Evolutionary conservation across 352 stramenopile genomes (phyloP).

Genomic region (Pythium monospermum): DNA sequence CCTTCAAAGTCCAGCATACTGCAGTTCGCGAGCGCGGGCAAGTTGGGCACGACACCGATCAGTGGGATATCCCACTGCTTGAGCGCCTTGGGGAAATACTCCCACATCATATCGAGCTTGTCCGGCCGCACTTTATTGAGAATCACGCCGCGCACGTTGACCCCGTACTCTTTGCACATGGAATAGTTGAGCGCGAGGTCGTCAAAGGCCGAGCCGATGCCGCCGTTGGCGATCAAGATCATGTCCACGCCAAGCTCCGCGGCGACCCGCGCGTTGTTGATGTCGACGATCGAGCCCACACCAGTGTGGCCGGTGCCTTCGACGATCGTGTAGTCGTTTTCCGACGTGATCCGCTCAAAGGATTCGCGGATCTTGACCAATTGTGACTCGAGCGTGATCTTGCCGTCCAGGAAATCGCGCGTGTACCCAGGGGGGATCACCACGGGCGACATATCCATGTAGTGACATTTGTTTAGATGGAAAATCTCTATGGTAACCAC

Average conservation of each 20-base stretch:
- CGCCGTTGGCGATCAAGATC: slow-evolving; percentile 73
- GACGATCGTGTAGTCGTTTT: slow-evolving; percentile 92
- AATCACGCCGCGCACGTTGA: slow-evolving; percentile 74
- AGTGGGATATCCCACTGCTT: slow-evolving; percentile 87
- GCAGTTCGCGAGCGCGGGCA: slow-evolving; percentile 63
- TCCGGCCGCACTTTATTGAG: slow-evolving; percentile 86
- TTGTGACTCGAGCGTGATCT: slow-evolving; percentile 85
- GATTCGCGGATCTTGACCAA: slow-evolving; percentile 73
- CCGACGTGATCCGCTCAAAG: slow-evolving; percentile 70
- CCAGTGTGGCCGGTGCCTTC: slow-evolving; percentile 93
- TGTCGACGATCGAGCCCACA: slow-evolving; percentile 88
- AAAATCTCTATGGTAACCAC: slow-evolving; percentile 85
- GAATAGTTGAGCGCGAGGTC: slow-evolving; percentile 83
- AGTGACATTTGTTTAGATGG: slow-evolving; percentile 89
- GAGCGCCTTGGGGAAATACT: slow-evolving; percentile 88
- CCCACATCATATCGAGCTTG: slow-evolving; percentile 90
- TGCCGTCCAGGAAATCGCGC: slow-evolving; percentile 94
- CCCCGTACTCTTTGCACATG: slow-evolving; percentile 73
- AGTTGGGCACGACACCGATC: slow-evolving; percentile 86
- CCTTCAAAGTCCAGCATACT: slow-evolving; percentile 89
- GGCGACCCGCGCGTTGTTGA: slow-evolving; percentile 89
- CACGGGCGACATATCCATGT: slow-evolving; percentile 96
- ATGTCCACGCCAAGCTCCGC: slow-evolving; percentile 78
- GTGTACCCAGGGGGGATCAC: slow-evolving; percentile 97
- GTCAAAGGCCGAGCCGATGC: slow-evolving; percentile 81